phyloP scores from a whole-genome alignment of 2,329 filamentous ascomycete genomes.

The Clonostachys byssicola region DNA sequence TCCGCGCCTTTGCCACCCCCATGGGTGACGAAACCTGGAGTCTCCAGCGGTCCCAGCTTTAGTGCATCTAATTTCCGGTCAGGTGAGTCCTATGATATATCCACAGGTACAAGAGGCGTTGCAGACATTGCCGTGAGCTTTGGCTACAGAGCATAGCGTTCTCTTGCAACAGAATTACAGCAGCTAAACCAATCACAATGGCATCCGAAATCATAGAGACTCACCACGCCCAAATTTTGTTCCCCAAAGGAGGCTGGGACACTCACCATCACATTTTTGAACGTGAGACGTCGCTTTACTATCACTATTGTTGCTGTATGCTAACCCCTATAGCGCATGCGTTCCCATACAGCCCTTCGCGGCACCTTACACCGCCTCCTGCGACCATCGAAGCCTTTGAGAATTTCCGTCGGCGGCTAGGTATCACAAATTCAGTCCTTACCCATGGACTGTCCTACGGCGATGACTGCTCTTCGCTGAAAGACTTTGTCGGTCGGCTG shows the following conservation, averaged over 20 bases:
- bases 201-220: too few species aligned
- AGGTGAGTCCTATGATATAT: too few species aligned
- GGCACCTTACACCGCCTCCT: neutral
- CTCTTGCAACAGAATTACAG: too few species aligned
- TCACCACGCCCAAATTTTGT: conserved; percentile 5
- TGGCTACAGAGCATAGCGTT: too few species aligned
- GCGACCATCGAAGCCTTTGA: neutral
- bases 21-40: too few species aligned
- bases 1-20: too few species aligned
- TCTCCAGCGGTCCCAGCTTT: too few species aligned
- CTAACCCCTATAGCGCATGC: neutral
- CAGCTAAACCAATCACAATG: too few species aligned
- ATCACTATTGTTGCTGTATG: neutral
- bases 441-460: conserved; percentile 29
- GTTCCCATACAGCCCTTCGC: neutral
- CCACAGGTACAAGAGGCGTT: too few species aligned
- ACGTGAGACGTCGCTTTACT: conserved; percentile 12
- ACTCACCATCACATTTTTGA: conserved; percentile 25
- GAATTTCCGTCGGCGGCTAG: conserved; percentile 7
- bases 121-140: too few species aligned
- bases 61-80: too few species aligned
- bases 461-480: conserved; percentile 23
- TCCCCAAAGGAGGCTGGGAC: conserved; percentile 21
- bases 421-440: conserved; percentile 25
- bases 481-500: conserved; percentile 19